These are phyloP conservation scores for Diaporthe batatas DNA, from an alignment of 2,329 filamentous ascomycete genomes.

Conservation along the genomic window DNA sequence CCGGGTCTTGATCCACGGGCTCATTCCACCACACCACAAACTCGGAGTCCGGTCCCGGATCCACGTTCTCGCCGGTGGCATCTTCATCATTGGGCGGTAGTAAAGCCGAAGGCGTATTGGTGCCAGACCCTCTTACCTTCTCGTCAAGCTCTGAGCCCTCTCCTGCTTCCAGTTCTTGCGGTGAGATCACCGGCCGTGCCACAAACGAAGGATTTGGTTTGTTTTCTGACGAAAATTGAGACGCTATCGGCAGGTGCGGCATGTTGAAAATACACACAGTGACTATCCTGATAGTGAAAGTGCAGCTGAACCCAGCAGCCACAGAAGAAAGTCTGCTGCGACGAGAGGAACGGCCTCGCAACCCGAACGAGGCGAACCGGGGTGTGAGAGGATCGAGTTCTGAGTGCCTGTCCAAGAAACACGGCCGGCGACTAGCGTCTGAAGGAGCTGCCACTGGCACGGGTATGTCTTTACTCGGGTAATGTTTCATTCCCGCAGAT, in stretches of 20 bases:
- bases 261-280: constrained; percentile 11
- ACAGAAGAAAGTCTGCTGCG: neutral
- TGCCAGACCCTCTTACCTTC: neutral
- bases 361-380: neutral
- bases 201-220: neutral
- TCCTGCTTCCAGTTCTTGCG: neutral
- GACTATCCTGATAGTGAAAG: neutral
- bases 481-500: constrained; percentile 7
- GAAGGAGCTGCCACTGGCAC: too few relatives aligned
- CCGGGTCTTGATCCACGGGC: constrained; percentile 43
- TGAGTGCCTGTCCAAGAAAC: constrained; percentile 24
- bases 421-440: constrained; percentile 1
- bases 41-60: neutral
- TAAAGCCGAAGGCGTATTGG: neutral
- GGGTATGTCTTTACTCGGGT: neutral
- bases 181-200: neutral
- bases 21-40: constrained; percentile 43
- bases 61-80: accelerated
- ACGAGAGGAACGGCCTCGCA: neutral
- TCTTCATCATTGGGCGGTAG: neutral
- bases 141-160: constrained; percentile 2
- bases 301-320: neutral
- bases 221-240: neutral
- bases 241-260: neutral
- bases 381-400: neutral